Evolutionary conservation across 2,329 filamentous ascomycete species (phyloP).

Genomic region (Aphanocladium album): DNA sequence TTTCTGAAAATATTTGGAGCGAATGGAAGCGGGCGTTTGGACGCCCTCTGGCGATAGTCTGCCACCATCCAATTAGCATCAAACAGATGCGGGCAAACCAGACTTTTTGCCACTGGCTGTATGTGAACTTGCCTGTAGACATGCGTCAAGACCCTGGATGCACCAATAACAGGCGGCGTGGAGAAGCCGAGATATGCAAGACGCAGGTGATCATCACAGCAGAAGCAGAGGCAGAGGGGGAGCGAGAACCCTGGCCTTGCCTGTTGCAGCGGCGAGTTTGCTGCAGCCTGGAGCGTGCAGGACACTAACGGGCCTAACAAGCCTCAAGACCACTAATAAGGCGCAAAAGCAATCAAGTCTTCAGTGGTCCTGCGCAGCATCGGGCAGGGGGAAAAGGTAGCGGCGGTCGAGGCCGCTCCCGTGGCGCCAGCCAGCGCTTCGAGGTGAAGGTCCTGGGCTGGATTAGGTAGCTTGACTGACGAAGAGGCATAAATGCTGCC

Average conservation of each 20-base stretch:
- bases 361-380: neutral
- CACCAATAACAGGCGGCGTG: constrained; percentile 6
- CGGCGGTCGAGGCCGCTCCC: neutral
- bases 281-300: too few species aligned
- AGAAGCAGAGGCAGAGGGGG: neutral
- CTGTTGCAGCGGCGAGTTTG: too few species aligned
- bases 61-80: neutral
- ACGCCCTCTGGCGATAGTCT: neutral
- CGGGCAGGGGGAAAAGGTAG: neutral
- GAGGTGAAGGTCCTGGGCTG: too few species aligned
- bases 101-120: neutral
- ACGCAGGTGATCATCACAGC: constrained; percentile 1
- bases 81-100: neutral
- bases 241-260: too few species aligned
- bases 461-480: too few species aligned
- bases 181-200: constrained; percentile 8
- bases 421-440: neutral
- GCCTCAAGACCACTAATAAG: neutral
- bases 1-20: neutral
- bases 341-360: neutral
- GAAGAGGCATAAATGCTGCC: too few species aligned
- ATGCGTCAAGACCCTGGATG: constrained; percentile 4
- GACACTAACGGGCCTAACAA: neutral
- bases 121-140: neutral
- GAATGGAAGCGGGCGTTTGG: neutral